phyloP scores from a whole-genome alignment of 1,284 basidiomycete species.

The Marasmius fiardii region DNA sequence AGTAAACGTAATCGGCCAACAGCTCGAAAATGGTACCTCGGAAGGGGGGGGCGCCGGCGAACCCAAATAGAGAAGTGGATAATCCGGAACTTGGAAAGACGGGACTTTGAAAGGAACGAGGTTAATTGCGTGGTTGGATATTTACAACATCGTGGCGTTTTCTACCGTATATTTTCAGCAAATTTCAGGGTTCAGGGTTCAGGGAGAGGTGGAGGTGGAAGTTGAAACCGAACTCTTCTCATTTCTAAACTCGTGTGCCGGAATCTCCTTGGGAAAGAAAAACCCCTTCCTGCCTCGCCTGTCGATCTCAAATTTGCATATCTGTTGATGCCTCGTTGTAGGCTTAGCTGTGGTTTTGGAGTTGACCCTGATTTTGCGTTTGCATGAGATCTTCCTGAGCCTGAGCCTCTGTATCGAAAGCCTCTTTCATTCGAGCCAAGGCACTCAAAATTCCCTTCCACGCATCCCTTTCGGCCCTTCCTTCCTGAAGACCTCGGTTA shows the following conservation, averaged over 20 bases:
- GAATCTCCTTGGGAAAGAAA: neutral
- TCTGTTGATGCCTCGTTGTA: neutral
- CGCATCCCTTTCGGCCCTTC: constrained; percentile 68
- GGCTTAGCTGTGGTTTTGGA: neutral
- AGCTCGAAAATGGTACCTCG: neutral
- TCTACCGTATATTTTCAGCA: neutral
- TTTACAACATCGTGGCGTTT: neutral
- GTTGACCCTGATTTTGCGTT: neutral
- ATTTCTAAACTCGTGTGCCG: neutral
- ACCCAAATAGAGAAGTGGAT: too few species aligned
- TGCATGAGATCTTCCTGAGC: neutral
- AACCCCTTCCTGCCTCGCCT: neutral
- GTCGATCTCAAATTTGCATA: neutral
- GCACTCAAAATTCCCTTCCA: constrained; percentile 72
- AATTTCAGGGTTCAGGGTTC: neutral
- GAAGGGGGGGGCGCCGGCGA: neutral
- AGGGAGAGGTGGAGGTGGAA: neutral
- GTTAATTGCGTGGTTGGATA: neutral
- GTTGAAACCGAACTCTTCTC: neutral
- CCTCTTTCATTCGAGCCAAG: constrained; percentile 56
- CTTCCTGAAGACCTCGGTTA: constrained; percentile 71
- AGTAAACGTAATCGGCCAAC: neutral
- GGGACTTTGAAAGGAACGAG: neutral
- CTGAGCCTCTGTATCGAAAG: constrained; percentile 24
- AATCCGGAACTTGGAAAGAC: too few species aligned